Evolutionary conservation across 805 yeast genomes (phyloP).

Genomic region (Nakazawaea populi): DNA sequence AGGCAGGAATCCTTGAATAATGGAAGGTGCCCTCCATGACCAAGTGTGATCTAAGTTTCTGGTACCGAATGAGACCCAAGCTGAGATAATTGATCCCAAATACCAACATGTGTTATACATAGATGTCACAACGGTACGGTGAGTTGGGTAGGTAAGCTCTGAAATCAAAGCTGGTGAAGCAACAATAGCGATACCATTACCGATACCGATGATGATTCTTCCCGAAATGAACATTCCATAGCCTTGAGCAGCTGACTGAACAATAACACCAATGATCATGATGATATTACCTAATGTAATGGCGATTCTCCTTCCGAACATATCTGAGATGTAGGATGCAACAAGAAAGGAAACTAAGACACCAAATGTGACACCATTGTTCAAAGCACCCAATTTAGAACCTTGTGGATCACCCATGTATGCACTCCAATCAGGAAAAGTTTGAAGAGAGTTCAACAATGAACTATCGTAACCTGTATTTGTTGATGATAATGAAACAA

Average conservation of each 20-base stretch:
- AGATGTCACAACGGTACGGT: conserved; percentile 35
- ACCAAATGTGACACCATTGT: conserved; percentile 39
- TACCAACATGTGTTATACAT: conserved; percentile 47
- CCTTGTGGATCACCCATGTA: conserved; percentile 34
- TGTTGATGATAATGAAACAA: conserved; percentile 39
- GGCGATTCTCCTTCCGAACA: conserved; percentile 54
- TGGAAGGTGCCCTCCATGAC: conserved; percentile 53
- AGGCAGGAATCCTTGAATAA: conserved; percentile 44
- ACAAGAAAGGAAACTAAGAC: conserved; percentile 5
- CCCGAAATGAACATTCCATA: conserved; percentile 32
- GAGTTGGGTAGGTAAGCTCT: conserved; percentile 44
- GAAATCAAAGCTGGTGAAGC: conserved; percentile 44
- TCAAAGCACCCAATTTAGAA: conserved; percentile 33
- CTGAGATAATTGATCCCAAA: conserved; percentile 39
- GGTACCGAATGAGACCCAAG: conserved; percentile 42
- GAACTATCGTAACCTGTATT: conserved; percentile 38
- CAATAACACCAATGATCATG: conserved; percentile 47
- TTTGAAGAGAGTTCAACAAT: conserved; percentile 45
- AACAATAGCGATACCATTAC: conserved; percentile 34
- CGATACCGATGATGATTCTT: conserved; percentile 44
- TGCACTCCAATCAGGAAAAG: conserved; percentile 33
- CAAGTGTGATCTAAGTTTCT: conserved; percentile 24
- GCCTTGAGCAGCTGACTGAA: conserved; percentile 39
- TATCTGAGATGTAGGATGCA: conserved; percentile 24
- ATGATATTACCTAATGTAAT: conserved; percentile 45